Conservation (phyloP, 2,329 filamentous ascomycete species). For the Cercospora zeina region DNA sequence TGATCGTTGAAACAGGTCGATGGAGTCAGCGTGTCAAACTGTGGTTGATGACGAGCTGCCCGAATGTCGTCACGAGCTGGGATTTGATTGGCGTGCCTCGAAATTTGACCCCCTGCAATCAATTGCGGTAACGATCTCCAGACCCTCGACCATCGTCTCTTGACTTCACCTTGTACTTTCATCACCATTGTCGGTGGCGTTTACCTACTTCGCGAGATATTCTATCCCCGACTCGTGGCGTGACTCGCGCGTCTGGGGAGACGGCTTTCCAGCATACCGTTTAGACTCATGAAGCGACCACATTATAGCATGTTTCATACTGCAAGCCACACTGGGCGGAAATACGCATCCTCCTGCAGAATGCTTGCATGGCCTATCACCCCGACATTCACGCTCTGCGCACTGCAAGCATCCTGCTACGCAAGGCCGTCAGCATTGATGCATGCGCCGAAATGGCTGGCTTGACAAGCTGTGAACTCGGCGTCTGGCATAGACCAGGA, state of each 20-base stretch:
- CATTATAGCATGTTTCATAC: neutral
- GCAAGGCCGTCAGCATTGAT: neutral
- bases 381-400: neutral
- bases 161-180: conserved; percentile 5
- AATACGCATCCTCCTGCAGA: neutral
- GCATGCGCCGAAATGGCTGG: neutral
- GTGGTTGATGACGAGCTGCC: conserved; percentile 1
- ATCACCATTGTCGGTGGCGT: neutral
- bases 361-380: neutral
- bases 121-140: conserved; percentile 9
- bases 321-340: neutral
- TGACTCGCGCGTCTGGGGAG: conserved; percentile 1
- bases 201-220: neutral
- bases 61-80: conserved; percentile 6
- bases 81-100: conserved; percentile 15
- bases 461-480: conserved; percentile 3
- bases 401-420: neutral
- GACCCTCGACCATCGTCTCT: conserved; percentile 7
- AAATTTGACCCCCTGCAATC: conserved; percentile 10
- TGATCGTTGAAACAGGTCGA: conserved; percentile 19
- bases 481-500: conserved; percentile 20
- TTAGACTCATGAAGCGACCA: neutral
- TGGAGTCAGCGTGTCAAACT: conserved; percentile 13
- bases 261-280: neutral
- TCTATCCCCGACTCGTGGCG: conserved; percentile 4